These are phyloP conservation scores for Begonia fuchsioides DNA, from an alignment of 306 rosid genomes.

Conservation along the genomic window DNA sequence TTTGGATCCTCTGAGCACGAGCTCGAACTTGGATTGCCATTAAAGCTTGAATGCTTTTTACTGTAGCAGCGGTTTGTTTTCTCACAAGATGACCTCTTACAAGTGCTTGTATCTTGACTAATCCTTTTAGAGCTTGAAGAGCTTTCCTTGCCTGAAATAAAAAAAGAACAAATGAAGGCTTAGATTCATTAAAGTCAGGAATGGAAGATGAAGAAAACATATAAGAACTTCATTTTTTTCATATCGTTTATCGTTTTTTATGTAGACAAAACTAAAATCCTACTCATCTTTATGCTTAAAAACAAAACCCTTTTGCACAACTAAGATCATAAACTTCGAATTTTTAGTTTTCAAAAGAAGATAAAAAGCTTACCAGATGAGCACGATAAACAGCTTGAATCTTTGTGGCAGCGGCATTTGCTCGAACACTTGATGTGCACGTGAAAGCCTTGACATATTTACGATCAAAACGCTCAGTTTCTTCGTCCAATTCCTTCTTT, in stretches of 20 bases:
- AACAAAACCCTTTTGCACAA: too few relatives aligned
- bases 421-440: conserved; percentile 3
- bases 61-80: conserved; percentile 55
- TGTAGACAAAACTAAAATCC: too few relatives aligned
- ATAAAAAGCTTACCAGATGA: conserved; percentile 36
- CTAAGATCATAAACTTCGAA: too few relatives aligned
- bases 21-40: conserved; percentile 87
- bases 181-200: too few relatives aligned
- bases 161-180: conserved; percentile 4
- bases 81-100: conserved; percentile 87
- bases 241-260: background rate
- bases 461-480: conserved; percentile 9
- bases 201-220: too few relatives aligned
- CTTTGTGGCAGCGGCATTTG: conserved; percentile 47
- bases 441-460: conserved; percentile 7
- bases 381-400: conserved; percentile 70
- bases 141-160: conserved; percentile 70
- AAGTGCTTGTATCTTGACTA: conserved; percentile 83
- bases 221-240: background rate
- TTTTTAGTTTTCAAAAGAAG: background rate
- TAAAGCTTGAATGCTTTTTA: conserved; percentile 72
- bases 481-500: too few relatives aligned
- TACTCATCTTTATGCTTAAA: too few relatives aligned
- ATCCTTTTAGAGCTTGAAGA: conserved; percentile 66
- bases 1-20: conserved; percentile 53